These are phyloP conservation scores for Skeletonema tropicum DNA, from an alignment of 108 stramenopile species.

Conservation along the genomic window DNA sequence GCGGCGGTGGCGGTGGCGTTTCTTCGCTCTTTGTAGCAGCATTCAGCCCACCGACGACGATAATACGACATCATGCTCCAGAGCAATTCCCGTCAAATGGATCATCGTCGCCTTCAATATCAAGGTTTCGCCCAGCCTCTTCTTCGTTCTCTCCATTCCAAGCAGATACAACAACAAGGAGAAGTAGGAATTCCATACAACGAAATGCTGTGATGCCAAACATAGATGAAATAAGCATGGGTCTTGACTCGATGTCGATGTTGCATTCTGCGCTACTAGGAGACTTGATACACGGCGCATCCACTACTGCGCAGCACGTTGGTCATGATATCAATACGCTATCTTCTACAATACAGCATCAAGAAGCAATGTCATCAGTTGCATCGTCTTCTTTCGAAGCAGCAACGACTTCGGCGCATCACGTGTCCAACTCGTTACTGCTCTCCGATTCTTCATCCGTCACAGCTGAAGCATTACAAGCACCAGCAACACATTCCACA, in stretches of 20 bases:
- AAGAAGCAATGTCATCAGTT: slow-evolving; percentile 1
- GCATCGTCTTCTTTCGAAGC: not conserved
- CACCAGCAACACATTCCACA: slow-evolving; percentile 9
- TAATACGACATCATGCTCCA: not conserved
- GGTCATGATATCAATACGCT: not conserved
- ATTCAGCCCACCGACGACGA: not conserved
- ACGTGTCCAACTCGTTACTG: slow-evolving; percentile 16
- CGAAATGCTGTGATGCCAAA: not conserved
- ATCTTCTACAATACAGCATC: slow-evolving; percentile 1
- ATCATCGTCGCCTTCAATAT: not conserved
- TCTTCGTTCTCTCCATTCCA: not conserved
- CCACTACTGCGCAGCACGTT: not conserved
- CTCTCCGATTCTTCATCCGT: slow-evolving; percentile 32
- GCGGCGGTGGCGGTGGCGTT: slow-evolving; percentile 1
- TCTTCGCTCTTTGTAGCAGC: not conserved
- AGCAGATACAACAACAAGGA: not conserved
- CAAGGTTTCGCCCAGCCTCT: not conserved
- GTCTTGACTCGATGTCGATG: not conserved
- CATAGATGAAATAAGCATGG: slow-evolving; percentile 3
- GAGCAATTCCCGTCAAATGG: not conserved
- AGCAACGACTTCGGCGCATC: not conserved
- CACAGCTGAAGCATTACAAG: not conserved
- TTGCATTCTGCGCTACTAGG: not conserved
- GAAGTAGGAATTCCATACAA: not conserved
- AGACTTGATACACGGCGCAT: not conserved